Percentiles rank a stretch among this genome's conserved stretches.
phyloP scores from a whole-genome alignment of 2,329 filamentous ascomycete genomes.

The Pseudofabraea citricarpa region DNA sequence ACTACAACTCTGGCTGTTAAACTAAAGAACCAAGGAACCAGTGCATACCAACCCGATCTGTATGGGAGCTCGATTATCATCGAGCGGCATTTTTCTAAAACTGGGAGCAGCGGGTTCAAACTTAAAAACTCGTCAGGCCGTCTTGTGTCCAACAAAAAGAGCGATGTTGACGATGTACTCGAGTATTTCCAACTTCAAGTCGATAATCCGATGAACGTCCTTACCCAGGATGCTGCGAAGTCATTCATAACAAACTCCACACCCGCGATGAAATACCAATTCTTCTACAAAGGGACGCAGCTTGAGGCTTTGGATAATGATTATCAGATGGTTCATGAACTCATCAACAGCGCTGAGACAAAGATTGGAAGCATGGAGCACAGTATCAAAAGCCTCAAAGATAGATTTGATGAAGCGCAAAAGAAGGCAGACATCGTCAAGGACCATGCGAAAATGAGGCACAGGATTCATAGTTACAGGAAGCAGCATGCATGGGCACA shows the following conservation, averaged over 20 bases:
- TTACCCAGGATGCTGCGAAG: conserved; percentile 92
- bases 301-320: conserved; percentile 89
- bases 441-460: conserved; percentile 60
- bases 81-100: conserved; percentile 80
- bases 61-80: conserved; percentile 84
- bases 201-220: conserved; percentile 92
- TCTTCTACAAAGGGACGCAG: conserved; percentile 92
- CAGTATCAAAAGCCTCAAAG: conserved; percentile 58
- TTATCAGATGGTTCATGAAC: conserved; percentile 78
- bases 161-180: conserved; percentile 85
- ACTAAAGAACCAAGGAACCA: conserved; percentile 84
- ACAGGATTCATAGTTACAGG: conserved; percentile 52
- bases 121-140: conserved; percentile 69
- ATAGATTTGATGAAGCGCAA: conserved; percentile 55
- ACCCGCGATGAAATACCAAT: conserved; percentile 85
- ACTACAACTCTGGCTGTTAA: conserved; percentile 72
- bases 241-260: conserved; percentile 87
- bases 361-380: conserved; percentile 57
- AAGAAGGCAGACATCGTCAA: conserved; percentile 60
- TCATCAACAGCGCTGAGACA: conserved; percentile 64
- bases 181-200: conserved; percentile 93
- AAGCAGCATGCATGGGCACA: conserved; percentile 82
- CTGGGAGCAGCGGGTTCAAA: conserved; percentile 77
- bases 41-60: conserved; percentile 75
- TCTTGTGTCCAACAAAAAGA: conserved; percentile 75